Conservation (phyloP, 306 rosid species). For the Trichosanthes cucumerina region DNA sequence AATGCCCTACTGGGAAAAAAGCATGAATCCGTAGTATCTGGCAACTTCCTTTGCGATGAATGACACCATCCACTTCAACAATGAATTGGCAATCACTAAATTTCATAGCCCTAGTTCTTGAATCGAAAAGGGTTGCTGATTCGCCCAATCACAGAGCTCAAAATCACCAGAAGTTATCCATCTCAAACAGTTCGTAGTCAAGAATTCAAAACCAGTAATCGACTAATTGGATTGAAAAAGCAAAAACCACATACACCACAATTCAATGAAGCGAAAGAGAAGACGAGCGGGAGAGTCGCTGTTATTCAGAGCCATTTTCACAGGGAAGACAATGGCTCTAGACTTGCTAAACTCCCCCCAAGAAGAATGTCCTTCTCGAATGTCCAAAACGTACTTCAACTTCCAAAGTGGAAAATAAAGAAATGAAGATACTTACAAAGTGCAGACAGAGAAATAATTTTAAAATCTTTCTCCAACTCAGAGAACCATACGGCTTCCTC, state of each 20-base stretch:
- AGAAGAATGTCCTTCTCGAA: not conserved
- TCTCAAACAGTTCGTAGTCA: not conserved
- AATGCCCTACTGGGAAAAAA: not conserved
- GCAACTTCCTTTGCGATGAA: not conserved
- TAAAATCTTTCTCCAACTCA: not conserved
- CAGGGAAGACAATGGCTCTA: not conserved
- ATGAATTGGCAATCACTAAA: not conserved
- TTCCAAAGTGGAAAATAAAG: not conserved
- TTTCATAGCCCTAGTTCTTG: not conserved
- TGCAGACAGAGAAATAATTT: constrained; percentile 1
- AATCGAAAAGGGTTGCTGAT: not conserved
- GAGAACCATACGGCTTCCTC: not conserved
- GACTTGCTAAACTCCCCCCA: not conserved
- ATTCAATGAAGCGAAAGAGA: not conserved
- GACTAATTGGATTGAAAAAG: not conserved
- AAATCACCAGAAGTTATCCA: not conserved
- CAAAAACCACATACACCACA: not conserved
- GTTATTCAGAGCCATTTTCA: not conserved
- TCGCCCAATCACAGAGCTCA: not conserved
- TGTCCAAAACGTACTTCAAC: not conserved
- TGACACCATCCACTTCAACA: not conserved
- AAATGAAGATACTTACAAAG: not conserved
- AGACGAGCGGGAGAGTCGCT: not conserved
- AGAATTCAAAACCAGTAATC: not conserved
- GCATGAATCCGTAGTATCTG: not conserved